Conservation (phyloP, 2,329 filamentous ascomycete genomes). For the Aspergillus proliferans region DNA sequence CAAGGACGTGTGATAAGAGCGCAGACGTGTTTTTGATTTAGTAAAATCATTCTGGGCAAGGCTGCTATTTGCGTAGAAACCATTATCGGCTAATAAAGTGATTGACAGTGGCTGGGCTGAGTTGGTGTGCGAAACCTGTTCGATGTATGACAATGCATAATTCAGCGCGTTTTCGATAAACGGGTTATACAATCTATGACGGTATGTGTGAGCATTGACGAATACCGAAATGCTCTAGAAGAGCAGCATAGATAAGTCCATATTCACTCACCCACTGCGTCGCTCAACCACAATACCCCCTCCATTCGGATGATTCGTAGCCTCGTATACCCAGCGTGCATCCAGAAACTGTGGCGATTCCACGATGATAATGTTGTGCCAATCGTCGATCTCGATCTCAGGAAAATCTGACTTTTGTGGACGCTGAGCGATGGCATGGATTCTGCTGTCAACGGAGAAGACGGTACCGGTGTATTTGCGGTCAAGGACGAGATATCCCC, state of each 20-base stretch:
- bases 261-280: slow-evolving; percentile 33
- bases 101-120: slow-evolving; percentile 63
- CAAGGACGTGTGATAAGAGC: slow-evolving; percentile 65
- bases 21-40: slow-evolving; percentile 23
- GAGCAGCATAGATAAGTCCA: too few species aligned
- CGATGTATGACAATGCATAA: slow-evolving; percentile 79
- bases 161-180: slow-evolving; percentile 89
- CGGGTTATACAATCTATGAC: slow-evolving; percentile 57
- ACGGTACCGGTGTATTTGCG: slow-evolving; percentile 73
- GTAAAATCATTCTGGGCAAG: too few species aligned
- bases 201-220: slow-evolving; percentile 2
- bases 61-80: slow-evolving; percentile 83
- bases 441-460: slow-evolving; percentile 58
- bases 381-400: slow-evolving; percentile 48
- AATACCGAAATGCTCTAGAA: background rate
- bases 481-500: slow-evolving; percentile 92
- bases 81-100: slow-evolving; percentile 87
- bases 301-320: slow-evolving; percentile 60
- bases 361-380: slow-evolving; percentile 68
- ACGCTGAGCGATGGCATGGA: slow-evolving; percentile 55
- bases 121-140: slow-evolving; percentile 44
- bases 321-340: slow-evolving; percentile 82
- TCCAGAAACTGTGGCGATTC: slow-evolving; percentile 84
- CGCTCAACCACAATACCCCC: slow-evolving; percentile 77
- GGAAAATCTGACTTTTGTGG: slow-evolving; percentile 34